Conservation (phyloP, 2,329 filamentous ascomycete species). For the Rhexocercosporidium sp. region DNA sequence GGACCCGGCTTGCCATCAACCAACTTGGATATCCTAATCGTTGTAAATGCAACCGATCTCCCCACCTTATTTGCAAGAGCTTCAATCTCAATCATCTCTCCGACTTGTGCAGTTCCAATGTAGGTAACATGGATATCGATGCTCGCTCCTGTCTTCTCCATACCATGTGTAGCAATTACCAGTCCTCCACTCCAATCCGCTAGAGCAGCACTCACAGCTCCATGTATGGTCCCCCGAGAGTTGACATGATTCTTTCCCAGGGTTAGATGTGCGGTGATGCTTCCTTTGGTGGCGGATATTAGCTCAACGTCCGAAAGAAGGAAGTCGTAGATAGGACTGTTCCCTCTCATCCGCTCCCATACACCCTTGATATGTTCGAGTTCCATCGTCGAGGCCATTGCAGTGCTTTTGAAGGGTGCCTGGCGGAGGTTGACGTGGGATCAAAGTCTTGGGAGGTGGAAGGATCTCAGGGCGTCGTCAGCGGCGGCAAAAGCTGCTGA, state of each 20-base stretch:
- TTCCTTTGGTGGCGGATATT: constrained; percentile 51
- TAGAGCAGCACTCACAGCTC: constrained; percentile 72
- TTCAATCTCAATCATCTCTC: constrained; percentile 72
- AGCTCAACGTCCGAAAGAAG: constrained; percentile 54
- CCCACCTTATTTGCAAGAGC: constrained; percentile 70
- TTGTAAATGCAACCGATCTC: constrained; percentile 70
- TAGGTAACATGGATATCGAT: constrained; percentile 79
- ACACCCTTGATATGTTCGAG: constrained; percentile 38
- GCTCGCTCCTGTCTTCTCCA: constrained; percentile 70
- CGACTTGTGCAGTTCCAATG: constrained; percentile 64
- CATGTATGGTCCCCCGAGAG: constrained; percentile 70
- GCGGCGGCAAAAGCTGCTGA: constrained; percentile 15
- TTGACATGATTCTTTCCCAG: constrained; percentile 67
- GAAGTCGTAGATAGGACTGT: constrained; percentile 59
- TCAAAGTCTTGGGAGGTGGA: neutral
- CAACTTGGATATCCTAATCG: constrained; percentile 67
- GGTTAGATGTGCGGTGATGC: constrained; percentile 53
- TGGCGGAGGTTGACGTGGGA: constrained; percentile 19
- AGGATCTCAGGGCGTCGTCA: constrained; percentile 23
- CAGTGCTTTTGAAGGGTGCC: constrained; percentile 11
- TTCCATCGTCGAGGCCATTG: constrained; percentile 32
- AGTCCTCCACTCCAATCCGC: constrained; percentile 77
- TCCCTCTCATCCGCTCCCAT: constrained; percentile 39
- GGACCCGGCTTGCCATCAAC: constrained; percentile 52
- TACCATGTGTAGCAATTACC: constrained; percentile 70